Base-by-base conservation (phyloP, 2,329 filamentous ascomycete genomes). In the Sarocladiaceae sp. region DNA sequence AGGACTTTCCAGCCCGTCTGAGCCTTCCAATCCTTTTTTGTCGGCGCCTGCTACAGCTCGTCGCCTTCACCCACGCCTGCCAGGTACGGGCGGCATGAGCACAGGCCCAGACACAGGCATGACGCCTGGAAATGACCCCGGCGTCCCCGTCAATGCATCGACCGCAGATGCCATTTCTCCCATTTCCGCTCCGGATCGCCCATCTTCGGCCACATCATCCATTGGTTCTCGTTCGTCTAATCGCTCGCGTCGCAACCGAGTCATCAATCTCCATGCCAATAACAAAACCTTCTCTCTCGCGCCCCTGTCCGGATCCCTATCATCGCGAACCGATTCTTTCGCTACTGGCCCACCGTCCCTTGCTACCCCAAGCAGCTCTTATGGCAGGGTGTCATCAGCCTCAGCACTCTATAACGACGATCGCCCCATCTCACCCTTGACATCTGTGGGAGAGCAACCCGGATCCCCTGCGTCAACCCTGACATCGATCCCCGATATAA, bases 221-320 rank as follows among this genome's bases (percentile, higher is more conserved):
- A 49, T 49, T 50, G 47, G 47, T 23, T 50, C 47, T 37, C 29
- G 29, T 35, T 28, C 26, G 11, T 33, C 26, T n/a, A 18, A 50
- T 50, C 47, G 47, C 20, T 50, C 47, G 18, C 47, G 47, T 36
- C 29, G 47, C 47, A 61, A 56, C 18, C 64, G 73, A 55, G 62
- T 74, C 26, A 73, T 83, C 54, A 73, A 71, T 51, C 66, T 83
- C 25, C 72, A 82, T 58, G 64, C 78, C 5, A 77, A 83, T 64
- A 81, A 80, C 64, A 81, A 81, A 65, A 83, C 80, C 4, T 83
- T 84, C 58, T 80, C 78, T 15, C 64, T 83, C 52, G 56, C 73
- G 56, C 65, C 64, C 62, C 50, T 35, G 12, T 54, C 54, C 17
- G 52, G 53, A 39, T 54, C 62, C n/a, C 53, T 54, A 31, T 60